A percentile compares a stretch with the other conserved stretches of the same genome.
Evolutionary conservation across 2,329 filamentous ascomycete genomes (phyloP).

Genomic region (Trichoderma sp.): DNA sequence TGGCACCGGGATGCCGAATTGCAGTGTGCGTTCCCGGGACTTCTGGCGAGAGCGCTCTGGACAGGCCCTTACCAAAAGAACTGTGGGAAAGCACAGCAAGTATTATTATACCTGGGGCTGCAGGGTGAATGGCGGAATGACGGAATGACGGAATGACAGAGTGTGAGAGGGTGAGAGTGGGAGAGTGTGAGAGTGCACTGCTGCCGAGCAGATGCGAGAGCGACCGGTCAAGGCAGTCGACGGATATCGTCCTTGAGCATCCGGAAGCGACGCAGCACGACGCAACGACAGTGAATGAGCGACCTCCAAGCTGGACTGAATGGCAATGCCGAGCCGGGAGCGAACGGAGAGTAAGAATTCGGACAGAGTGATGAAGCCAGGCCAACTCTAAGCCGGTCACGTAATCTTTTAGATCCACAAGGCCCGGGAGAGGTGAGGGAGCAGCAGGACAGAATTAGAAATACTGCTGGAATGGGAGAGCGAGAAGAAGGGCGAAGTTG

Average conservation of each 20-base stretch:
- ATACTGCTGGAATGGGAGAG: not conserved
- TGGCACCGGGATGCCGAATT: not conserved
- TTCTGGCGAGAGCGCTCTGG: conserved; percentile 2
- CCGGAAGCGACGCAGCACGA: not conserved
- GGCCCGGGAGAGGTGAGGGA: not conserved
- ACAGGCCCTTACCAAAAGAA: conserved; percentile 7
- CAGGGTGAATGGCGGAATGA: not conserved
- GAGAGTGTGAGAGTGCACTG: not conserved
- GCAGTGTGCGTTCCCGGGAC: not conserved
- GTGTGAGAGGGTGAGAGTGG: too few species aligned
- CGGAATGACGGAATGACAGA: too few species aligned
- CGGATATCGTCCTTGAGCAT: not conserved
- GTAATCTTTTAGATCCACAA: conserved; percentile 9
- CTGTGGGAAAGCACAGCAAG: not conserved
- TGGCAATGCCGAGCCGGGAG: not conserved
- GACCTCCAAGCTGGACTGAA: not conserved
- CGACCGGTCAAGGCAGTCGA: not conserved
- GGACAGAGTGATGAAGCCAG: not conserved
- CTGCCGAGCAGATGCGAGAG: not conserved
- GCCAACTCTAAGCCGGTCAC: conserved; percentile 10
- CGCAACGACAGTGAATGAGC: not conserved
- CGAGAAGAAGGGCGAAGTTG: not conserved
- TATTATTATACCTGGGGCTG: not conserved
- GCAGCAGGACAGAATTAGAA: not conserved
- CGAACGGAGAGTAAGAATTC: not conserved